Conservation (phyloP, 192 early-diverging fungal species). For the Gamsiella multidivaricata region DNA sequence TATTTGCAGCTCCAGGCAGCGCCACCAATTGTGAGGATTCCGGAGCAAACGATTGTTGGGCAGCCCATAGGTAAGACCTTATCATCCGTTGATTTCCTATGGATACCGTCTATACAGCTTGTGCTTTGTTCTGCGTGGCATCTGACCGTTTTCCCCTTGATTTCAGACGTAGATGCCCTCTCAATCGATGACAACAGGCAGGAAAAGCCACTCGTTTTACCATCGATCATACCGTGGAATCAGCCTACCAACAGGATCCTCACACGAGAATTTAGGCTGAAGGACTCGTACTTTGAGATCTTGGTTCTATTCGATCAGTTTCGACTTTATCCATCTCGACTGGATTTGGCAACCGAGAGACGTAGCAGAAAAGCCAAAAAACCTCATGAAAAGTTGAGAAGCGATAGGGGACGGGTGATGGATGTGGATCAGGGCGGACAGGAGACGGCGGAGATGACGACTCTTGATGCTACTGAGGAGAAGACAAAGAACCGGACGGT, state of each 20-base stretch:
- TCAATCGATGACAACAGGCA: background rate
- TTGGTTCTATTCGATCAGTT: constrained; percentile 42
- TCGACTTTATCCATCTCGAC: constrained; percentile 30
- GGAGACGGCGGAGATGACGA: background rate
- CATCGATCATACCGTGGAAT: constrained; percentile 24
- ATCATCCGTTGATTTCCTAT: background rate
- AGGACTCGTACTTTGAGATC: constrained; percentile 39
- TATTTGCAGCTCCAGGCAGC: constrained; percentile 58
- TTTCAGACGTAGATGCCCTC: constrained; percentile 1
- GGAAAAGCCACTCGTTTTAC: background rate
- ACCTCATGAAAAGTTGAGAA: background rate
- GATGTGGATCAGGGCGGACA: background rate
- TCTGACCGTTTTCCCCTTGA: too few relatives aligned
- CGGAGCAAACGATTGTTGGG: constrained; percentile 29
- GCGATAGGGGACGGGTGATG: background rate
- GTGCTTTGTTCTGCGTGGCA: too few relatives aligned
- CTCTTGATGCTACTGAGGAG: background rate
- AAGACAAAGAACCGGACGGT: constrained; percentile 29
- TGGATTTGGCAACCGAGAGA: constrained; percentile 21
- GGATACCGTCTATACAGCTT: too few relatives aligned
- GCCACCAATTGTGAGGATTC: constrained; percentile 51
- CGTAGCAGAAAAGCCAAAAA: constrained; percentile 14
- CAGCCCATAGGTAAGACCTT: constrained; percentile 12
- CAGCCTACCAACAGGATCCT: constrained; percentile 29
- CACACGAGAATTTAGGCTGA: constrained; percentile 37